These are phyloP conservation scores for Straminergon stramineum DNA, from an alignment of 225 moss, liverwort and hornwort species.

Conservation along the genomic window DNA sequence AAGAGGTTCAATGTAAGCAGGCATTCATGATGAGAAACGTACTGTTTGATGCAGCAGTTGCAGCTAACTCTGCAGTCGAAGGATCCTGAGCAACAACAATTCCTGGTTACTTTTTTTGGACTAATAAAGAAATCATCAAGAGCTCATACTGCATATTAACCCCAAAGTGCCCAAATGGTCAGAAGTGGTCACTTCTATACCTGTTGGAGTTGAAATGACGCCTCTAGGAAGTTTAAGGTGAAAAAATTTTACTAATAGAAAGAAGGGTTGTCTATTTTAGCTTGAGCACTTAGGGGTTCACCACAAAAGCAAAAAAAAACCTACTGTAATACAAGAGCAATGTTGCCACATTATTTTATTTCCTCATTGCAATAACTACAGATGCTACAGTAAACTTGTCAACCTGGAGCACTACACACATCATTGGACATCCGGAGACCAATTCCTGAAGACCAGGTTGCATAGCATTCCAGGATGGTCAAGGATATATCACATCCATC, in stretches of 20 bases:
- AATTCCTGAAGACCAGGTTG: neutral
- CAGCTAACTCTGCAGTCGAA: constrained; percentile 49
- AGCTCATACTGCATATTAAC: neutral
- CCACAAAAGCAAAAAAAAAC: neutral
- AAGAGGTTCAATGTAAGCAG: neutral
- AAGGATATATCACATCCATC: neutral
- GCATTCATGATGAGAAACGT: neutral
- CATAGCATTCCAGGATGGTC: neutral
- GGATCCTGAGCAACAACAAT: constrained; percentile 52
- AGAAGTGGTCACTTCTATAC: neutral
- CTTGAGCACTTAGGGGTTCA: neutral
- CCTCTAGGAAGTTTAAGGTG: neutral
- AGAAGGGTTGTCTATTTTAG: neutral
- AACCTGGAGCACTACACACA: neutral
- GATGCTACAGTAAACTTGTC: neutral
- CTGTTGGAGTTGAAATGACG: neutral
- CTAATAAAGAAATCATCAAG: neutral
- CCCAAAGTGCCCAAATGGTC: neutral
- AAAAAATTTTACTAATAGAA: neutral
- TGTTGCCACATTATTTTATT: neutral
- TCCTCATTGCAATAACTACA: neutral
- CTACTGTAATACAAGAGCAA: neutral
- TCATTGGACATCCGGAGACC: neutral
- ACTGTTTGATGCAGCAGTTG: constrained; percentile 35
- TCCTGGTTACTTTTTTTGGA: neutral